Percentiles rank a stretch among this genome's conserved stretches.
Evolutionary conservation across 2,329 filamentous ascomycete species (phyloP).

Genomic region (Fusarium sterilihyphosum): DNA sequence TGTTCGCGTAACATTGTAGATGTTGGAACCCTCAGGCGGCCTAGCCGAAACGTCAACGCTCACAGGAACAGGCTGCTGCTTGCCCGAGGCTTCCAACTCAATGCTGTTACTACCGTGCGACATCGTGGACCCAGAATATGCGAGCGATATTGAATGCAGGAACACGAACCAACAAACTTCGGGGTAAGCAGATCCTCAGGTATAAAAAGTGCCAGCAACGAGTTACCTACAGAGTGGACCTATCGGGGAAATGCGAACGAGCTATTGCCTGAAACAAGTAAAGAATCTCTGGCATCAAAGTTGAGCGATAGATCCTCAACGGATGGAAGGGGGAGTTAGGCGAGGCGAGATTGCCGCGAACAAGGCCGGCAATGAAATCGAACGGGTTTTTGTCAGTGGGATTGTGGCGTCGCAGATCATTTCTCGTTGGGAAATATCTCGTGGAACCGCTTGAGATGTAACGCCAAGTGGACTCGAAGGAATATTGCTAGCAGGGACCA

Average conservation of each 20-base stretch:
- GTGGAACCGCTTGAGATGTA: neutral
- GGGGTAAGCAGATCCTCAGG: neutral
- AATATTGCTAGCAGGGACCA: conserved; percentile 5
- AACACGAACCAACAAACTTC: neutral
- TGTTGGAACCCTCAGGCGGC: conserved; percentile 7
- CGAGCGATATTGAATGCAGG: neutral
- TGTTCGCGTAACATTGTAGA: conserved; percentile 38
- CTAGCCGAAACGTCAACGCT: conserved; percentile 24
- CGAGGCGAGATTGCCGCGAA: conserved; percentile 6
- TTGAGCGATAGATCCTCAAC: neutral
- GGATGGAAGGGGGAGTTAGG: neutral
- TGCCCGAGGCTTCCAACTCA: conserved; percentile 28
- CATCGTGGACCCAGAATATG: conserved; percentile 18
- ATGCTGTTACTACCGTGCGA: conserved; percentile 24
- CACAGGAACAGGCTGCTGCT: conserved; percentile 14
- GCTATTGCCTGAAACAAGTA: conserved; percentile 1
- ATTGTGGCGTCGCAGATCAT: conserved; percentile 15
- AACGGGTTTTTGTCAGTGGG: conserved; percentile 1
- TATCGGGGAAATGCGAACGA: neutral
- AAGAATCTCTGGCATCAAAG: neutral
- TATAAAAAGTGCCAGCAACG: conserved; percentile 7
- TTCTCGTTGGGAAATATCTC: neutral
- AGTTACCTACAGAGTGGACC: neutral
- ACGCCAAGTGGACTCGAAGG: conserved; percentile 1
- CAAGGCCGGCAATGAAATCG: conserved; percentile 8